phyloP scores from a whole-genome alignment of 495 filamentous ascomycete genomes.

The Usnea hakonensis region DNA sequence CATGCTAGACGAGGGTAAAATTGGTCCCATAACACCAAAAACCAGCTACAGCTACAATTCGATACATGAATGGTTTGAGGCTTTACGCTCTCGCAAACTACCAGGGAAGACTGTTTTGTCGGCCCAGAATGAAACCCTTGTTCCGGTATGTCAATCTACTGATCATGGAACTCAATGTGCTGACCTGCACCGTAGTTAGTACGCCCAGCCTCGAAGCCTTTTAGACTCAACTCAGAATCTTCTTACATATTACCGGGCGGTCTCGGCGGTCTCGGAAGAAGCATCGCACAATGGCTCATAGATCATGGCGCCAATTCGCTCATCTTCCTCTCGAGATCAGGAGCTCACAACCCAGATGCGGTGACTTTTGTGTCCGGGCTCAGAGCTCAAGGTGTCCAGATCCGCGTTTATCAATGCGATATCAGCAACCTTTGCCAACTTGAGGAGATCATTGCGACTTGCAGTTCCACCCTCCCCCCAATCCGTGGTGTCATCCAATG shows the following conservation, averaged over 20 bases:
- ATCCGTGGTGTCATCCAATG: slow-evolving; percentile 48
- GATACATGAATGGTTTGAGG: slow-evolving; percentile 38
- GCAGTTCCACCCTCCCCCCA: slow-evolving; percentile 33
- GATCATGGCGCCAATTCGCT: slow-evolving; percentile 45
- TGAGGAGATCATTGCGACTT: slow-evolving; percentile 15
- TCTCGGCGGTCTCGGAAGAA: slow-evolving; percentile 49
- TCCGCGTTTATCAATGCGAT: slow-evolving; percentile 35
- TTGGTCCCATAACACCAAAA: slow-evolving; percentile 11
- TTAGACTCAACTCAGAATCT: slow-evolving; percentile 19
- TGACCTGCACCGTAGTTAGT: slow-evolving; percentile 8
- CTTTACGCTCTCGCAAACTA: slow-evolving; percentile 37
- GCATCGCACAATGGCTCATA: slow-evolving; percentile 48
- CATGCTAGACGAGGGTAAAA: slow-evolving; percentile 7
- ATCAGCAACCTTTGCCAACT: slow-evolving; percentile 25
- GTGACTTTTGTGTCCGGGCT: slow-evolving; percentile 26
- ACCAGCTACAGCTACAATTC: slow-evolving; percentile 4
- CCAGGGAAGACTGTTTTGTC: slow-evolving; percentile 29
- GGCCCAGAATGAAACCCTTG: slow-evolving; percentile 24
- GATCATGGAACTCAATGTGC: slow-evolving; percentile 38
- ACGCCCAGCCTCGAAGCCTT: background rate
- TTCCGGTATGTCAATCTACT: slow-evolving; percentile 16
- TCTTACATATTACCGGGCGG: slow-evolving; percentile 55
- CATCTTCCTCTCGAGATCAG: slow-evolving; percentile 45
- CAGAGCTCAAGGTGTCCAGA: slow-evolving; percentile 14
- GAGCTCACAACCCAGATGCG: background rate